Evolutionary conservation across 2,329 filamentous ascomycete genomes (phyloP).

Genomic region (Aspergillus neoniger): DNA sequence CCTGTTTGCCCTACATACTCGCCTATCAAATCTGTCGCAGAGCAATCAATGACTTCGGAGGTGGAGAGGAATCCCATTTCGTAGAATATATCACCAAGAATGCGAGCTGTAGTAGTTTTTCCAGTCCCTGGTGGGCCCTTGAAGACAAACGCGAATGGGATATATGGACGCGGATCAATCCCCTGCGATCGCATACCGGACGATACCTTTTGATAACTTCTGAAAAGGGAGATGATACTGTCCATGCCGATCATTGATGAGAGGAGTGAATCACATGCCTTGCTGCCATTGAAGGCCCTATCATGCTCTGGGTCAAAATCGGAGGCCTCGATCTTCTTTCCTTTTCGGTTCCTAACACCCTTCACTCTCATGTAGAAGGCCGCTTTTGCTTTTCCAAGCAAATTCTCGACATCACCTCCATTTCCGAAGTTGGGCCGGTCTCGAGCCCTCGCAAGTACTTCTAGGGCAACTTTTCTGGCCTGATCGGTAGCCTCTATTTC

Average conservation of each 20-base stretch:
- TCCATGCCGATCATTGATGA: background rate
- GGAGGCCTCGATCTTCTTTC: background rate
- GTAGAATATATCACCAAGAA: slow-evolving; percentile 72
- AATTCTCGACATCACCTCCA: slow-evolving; percentile 7
- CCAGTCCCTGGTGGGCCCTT: slow-evolving; percentile 55
- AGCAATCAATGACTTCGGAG: slow-evolving; percentile 63
- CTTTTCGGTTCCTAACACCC: background rate
- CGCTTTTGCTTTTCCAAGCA: background rate
- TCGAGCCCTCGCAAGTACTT: background rate
- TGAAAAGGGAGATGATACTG: background rate
- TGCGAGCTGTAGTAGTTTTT: slow-evolving; percentile 68
- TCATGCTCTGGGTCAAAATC: background rate
- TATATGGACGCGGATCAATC: background rate
- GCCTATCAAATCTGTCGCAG: slow-evolving; percentile 66
- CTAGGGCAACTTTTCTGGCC: background rate
- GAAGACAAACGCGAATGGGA: slow-evolving; percentile 11
- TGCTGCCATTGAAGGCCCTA: background rate
- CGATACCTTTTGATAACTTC: background rate
- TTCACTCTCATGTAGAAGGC: background rate
- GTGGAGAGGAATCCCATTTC: slow-evolving; percentile 67
- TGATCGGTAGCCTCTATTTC: background rate
- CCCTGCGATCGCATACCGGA: background rate
- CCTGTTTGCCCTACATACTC: slow-evolving; percentile 68
- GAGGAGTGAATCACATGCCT: background rate
- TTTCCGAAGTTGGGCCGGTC: slow-evolving; percentile 9